These are phyloP conservation scores for Aspergillus brunneoviolaceus DNA, from an alignment of 2,329 filamentous ascomycete genomes.

Conservation along the genomic window DNA sequence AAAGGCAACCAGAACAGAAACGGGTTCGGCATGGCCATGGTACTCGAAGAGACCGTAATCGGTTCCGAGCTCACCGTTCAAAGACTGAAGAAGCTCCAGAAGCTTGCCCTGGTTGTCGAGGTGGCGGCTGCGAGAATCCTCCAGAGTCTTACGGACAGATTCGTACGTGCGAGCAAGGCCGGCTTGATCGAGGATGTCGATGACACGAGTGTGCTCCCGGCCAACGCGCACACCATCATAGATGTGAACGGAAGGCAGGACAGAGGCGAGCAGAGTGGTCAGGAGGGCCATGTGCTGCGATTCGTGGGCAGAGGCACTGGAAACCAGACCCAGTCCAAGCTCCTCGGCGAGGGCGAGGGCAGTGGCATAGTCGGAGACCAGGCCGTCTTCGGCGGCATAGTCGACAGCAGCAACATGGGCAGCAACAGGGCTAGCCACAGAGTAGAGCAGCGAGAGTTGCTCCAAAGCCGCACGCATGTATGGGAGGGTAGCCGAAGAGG, in stretches of 20 bases:
- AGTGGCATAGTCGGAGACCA: conserved; percentile 84
- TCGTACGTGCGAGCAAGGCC: conserved; percentile 69
- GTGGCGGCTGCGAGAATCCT: conserved; percentile 65
- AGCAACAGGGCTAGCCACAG: conserved; percentile 87
- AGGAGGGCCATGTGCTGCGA: conserved; percentile 94
- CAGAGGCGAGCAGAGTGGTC: conserved; percentile 73
- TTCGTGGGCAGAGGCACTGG: conserved; percentile 84
- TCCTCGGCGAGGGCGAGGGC: conserved; percentile 83
- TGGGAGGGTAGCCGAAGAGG: conserved; percentile 77
- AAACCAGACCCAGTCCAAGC: conserved; percentile 79
- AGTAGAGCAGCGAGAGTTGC: conserved; percentile 87
- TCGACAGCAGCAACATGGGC: conserved; percentile 90
- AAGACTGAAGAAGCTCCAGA: conserved; percentile 66
- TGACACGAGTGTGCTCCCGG: conserved; percentile 76
- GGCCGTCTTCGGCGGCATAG: conserved; percentile 67
- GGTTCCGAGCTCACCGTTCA: conserved; percentile 91
- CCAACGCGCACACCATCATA: conserved; percentile 85
- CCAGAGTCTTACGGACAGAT: conserved; percentile 61
- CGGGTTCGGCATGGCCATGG: conserved; percentile 74
- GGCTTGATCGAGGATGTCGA: conserved; percentile 74
- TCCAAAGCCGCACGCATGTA: conserved; percentile 82
- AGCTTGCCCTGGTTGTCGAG: conserved; percentile 70
- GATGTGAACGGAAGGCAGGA: conserved; percentile 81
- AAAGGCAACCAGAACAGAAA: conserved; percentile 85
- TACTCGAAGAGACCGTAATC: conserved; percentile 95